Evolutionary conservation across 768 basidiomycete genomes (phyloP).

Genomic region (Agrocybe praecox): DNA sequence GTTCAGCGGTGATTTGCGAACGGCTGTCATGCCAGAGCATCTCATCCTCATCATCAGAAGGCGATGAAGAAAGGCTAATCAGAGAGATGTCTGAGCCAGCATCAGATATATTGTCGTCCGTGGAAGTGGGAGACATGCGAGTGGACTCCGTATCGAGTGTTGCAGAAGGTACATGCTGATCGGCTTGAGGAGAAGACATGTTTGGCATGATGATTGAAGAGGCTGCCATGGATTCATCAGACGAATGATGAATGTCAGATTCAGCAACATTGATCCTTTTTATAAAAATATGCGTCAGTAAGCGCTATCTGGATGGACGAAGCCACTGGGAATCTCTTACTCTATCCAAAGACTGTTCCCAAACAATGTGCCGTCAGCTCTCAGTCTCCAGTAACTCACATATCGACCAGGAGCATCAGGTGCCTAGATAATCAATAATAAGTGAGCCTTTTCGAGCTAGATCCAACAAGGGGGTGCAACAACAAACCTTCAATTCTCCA

Average conservation of each 20-base stretch:
- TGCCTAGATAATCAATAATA: conserved; percentile 42
- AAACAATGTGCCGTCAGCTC: conserved; percentile 63
- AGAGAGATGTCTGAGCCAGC: conserved; percentile 56
- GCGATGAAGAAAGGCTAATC: conserved; percentile 61
- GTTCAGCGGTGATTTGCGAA: conserved; percentile 20
- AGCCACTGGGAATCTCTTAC: conserved; percentile 42
- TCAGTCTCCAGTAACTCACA: conserved; percentile 77
- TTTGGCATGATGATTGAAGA: conserved; percentile 39
- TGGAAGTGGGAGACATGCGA: conserved; percentile 17
- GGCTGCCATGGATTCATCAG: conserved; percentile 60
- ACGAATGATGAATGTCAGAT: conserved; percentile 33
- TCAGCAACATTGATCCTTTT: conserved; percentile 75
- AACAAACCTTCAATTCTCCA: conserved; percentile 69
- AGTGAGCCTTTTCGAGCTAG: background rate
- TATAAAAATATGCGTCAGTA: conserved; percentile 22
- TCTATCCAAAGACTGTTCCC: conserved; percentile 81
- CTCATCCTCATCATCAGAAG: conserved; percentile 50
- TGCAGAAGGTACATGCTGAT: conserved; percentile 17
- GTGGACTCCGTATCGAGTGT: conserved; percentile 18
- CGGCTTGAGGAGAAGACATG: conserved; percentile 21
- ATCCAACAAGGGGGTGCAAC: conserved; percentile 12
- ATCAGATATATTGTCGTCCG: conserved; percentile 35
- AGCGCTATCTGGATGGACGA: background rate
- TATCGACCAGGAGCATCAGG: conserved; percentile 76
- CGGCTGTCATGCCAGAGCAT: conserved; percentile 57